phyloP scores from a whole-genome alignment of 2,329 filamentous ascomycete genomes.

The Colletotrichum graminicola region DNA sequence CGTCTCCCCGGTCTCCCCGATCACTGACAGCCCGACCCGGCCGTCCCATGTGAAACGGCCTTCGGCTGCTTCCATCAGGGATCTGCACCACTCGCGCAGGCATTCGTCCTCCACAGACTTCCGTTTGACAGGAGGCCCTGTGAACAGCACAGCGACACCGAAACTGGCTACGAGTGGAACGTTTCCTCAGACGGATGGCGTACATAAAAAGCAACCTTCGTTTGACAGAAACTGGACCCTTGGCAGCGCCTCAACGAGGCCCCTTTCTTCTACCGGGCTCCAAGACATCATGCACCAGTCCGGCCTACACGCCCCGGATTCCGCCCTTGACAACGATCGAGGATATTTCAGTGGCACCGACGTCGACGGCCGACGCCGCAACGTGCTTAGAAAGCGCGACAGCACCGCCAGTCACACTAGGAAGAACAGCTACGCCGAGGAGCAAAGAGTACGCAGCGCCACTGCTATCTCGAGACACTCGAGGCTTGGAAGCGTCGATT shows the following conservation, averaged over 20 bases:
- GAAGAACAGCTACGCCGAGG: constrained; percentile 82
- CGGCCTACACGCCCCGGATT: constrained; percentile 57
- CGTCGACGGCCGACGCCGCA: constrained; percentile 79
- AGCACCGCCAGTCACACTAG: constrained; percentile 70
- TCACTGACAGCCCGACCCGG: constrained; percentile 62
- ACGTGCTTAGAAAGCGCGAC: constrained; percentile 84
- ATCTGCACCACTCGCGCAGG: constrained; percentile 84
- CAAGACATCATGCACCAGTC: constrained; percentile 58
- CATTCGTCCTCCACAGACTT: constrained; percentile 86
- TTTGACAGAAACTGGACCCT: constrained; percentile 80
- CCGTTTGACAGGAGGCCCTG: constrained; percentile 57
- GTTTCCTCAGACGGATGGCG: constrained; percentile 54
- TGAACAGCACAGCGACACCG: constrained; percentile 52
- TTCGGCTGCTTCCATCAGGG: constrained; percentile 85
- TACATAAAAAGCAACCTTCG: constrained; percentile 75
- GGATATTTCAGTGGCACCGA: constrained; percentile 96
- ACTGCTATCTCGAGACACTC: constrained; percentile 79
- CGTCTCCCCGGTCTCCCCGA: constrained; percentile 55
- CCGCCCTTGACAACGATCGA: constrained; percentile 77
- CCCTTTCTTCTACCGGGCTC: constrained; percentile 66
- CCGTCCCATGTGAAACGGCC: constrained; percentile 69
- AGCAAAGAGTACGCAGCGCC: constrained; percentile 75
- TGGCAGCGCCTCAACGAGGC: constrained; percentile 62
- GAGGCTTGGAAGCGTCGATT: constrained; percentile 83
- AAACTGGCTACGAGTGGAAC: constrained; percentile 59